These are phyloP conservation scores for Fonsecaea multimorphosa DNA, from an alignment of 2,329 filamentous ascomycete species.

Conservation along the genomic window DNA sequence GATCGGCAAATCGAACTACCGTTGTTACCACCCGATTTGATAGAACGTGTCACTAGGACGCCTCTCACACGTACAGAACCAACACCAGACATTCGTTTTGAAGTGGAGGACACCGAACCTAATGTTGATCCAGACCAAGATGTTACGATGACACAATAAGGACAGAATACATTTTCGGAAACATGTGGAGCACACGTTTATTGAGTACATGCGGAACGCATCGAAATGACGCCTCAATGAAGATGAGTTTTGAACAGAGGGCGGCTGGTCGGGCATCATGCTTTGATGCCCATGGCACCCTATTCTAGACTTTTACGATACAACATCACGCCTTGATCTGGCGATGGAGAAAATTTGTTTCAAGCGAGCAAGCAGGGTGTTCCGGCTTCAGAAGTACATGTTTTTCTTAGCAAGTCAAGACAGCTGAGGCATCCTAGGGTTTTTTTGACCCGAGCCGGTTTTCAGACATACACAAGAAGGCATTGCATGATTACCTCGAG, in stretches of 20 bases:
- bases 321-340: background rate
- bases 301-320: background rate
- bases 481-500: background rate
- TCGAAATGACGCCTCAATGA: conserved; percentile 10
- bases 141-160: conserved; percentile 38
- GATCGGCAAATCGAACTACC: conserved; percentile 30
- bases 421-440: background rate
- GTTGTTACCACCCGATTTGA: conserved; percentile 32
- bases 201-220: conserved; percentile 3
- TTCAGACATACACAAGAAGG: background rate
- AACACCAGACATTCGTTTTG: conserved; percentile 9
- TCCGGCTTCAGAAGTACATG: conserved; percentile 1
- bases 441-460: background rate
- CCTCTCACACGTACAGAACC: conserved; percentile 25
- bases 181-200: background rate
- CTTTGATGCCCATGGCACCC: background rate
- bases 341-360: background rate
- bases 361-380: conserved; percentile 16
- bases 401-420: background rate
- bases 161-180: conserved; percentile 5
- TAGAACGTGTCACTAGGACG: conserved; percentile 31
- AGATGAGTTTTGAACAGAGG: background rate
- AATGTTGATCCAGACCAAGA: conserved; percentile 28
- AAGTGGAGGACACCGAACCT: background rate
- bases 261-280: background rate